phyloP scores from a whole-genome alignment of 1,284 basidiomycete species.

The Ganoderma sinense region DNA sequence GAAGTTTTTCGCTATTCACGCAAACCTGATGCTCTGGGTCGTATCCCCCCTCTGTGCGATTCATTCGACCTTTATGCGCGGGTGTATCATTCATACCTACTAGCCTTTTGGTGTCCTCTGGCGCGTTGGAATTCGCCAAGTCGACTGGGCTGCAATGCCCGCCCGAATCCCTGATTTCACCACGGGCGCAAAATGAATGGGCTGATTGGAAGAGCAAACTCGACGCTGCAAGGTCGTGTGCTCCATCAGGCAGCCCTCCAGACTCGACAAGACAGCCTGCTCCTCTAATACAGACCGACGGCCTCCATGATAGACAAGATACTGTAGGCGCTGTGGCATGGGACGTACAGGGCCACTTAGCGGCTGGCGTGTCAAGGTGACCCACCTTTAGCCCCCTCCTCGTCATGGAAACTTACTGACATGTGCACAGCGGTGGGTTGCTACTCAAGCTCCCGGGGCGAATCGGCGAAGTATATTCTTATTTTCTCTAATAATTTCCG shows the following conservation, averaged over 20 bases:
- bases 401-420: conserved; percentile 4
- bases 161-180: conserved; percentile 54
- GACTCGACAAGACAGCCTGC: neutral
- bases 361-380: conserved; percentile 81
- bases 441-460: conserved; percentile 75
- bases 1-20: conserved; percentile 61
- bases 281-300: conserved; percentile 11
- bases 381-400: neutral
- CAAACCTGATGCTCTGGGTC: conserved; percentile 58
- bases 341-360: conserved; percentile 51
- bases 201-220: conserved; percentile 61
- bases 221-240: conserved; percentile 24
- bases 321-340: conserved; percentile 78
- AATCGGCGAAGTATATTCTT: conserved; percentile 64
- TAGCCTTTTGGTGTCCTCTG: conserved; percentile 57
- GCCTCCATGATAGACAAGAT: conserved; percentile 59
- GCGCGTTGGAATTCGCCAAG: conserved; percentile 59
- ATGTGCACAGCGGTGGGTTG: conserved; percentile 65
- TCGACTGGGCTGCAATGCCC: conserved; percentile 44
- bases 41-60: conserved; percentile 70
- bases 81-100: neutral
- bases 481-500: neutral
- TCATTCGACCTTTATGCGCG: too few relatives aligned
- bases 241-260: neutral
- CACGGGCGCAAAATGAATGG: conserved; percentile 63